Base-by-base conservation (phyloP, 495 filamentous ascomycete species). In the Penicillium psychrofluorescens region DNA sequence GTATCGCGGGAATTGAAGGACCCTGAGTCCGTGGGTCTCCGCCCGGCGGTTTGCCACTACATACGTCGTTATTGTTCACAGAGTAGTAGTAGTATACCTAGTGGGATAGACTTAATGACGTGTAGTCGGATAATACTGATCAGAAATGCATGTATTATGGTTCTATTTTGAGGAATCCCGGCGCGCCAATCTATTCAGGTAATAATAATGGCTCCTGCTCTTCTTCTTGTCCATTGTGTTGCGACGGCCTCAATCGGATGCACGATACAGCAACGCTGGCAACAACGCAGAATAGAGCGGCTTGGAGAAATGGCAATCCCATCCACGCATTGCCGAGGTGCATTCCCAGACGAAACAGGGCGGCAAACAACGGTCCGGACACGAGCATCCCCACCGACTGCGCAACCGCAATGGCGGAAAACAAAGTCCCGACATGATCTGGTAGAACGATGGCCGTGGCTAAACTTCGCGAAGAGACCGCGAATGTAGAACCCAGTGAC, bases 261-360 rank as follows among this genome's bases (percentile, higher is more conserved):
- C 39, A 35, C 49, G 46, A 50, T 16, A 58, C 13, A 11, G 46
- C 54, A 10, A 45, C 31, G 0, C 50, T 46, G n/a, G 55, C 51
- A 11, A 55, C 15, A 11, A 35, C 11, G 30, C 41, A 58, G 13
- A 58, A 45, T 2, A 58, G n/a, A n/a, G 48, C 40, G 4, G 49
- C 61, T 34, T 50, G 48, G 11, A 64, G 30, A 44, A 62, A 67
- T 8, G 63, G 63, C 1, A 66, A 44, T 9, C 63, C 63, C 43
- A 61, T 40, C 63, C 63, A 66, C 0, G 38, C 46, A 40, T 58
- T 45, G 8, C 64, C 67, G 9, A 64, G 40, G 42, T 63, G 63
- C 59, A 72, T 59, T 8, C 66, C 68, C 38, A 58, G 44, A 5
- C 54, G 52, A 49, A 71, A 72, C 3, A 56, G 46, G 14, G 59